Conservation (phyloP, 1,284 basidiomycete genomes). For the Prillingera fragicola region DNA sequence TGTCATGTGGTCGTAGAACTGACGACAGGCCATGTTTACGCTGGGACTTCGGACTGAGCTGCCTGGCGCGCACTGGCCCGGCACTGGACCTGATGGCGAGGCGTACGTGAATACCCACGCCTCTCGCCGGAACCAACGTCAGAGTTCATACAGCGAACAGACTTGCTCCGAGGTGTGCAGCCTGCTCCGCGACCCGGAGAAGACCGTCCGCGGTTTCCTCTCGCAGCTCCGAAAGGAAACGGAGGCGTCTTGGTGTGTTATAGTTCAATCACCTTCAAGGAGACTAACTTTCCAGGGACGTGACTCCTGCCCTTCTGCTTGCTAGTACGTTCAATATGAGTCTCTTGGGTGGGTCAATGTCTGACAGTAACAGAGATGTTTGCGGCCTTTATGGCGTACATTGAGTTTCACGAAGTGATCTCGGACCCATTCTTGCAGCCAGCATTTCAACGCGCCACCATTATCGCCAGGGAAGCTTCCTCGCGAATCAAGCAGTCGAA, state of each 20-base stretch:
- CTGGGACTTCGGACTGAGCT: slow-evolving; percentile 24
- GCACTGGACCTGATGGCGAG: slow-evolving; percentile 15
- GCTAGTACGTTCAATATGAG: slow-evolving; percentile 22
- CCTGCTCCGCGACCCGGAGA: slow-evolving; percentile 27
- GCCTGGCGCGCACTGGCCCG: slow-evolving; percentile 31
- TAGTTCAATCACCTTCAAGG: accelerated
- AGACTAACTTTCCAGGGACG: slow-evolving; percentile 27
- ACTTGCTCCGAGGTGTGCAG: slow-evolving; percentile 26
- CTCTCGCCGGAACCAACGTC: neutral
- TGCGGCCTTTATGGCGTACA: slow-evolving; percentile 32
- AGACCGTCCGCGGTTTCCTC: slow-evolving; percentile 34
- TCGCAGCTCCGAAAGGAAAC: slow-evolving; percentile 31
- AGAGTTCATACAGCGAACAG: no score
- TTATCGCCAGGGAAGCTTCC: slow-evolving; percentile 25
- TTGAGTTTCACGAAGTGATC: slow-evolving; percentile 27
- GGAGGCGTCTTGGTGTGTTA: slow-evolving; percentile 16
- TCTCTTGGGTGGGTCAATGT: neutral
- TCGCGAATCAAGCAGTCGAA: slow-evolving; percentile 20
- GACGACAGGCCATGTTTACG: slow-evolving; percentile 24
- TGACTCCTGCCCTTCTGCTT: slow-evolving; percentile 24
- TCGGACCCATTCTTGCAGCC: slow-evolving; percentile 20
- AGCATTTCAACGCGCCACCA: slow-evolving; percentile 15
- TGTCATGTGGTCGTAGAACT: no score
- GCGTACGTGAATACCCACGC: slow-evolving; percentile 7
- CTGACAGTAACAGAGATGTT: slow-evolving; percentile 21